Base-by-base conservation (phyloP, 106 monocot species). In the Phalaenopsis aphrodite region DNA sequence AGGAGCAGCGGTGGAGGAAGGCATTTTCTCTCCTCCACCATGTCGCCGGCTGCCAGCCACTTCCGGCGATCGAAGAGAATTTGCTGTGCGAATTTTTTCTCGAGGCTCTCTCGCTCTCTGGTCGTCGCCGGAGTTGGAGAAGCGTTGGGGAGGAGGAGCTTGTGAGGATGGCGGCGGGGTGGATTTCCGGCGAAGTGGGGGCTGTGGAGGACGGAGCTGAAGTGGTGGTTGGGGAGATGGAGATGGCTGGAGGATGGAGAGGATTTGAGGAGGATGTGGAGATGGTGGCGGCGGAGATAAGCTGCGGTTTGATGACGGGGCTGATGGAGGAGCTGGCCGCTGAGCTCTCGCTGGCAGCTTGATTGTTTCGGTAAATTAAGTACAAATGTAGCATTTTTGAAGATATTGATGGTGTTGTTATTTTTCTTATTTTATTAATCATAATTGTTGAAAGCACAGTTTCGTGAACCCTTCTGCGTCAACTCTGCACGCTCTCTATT, bases 31-130 rank as follows among this genome's bases (percentile, higher is more conserved):
- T 91, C 3, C 78, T 91, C 67, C 16, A 23, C 45, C 64, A 78
- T n/a, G 45, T 88, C 11, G 61, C 77, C 39, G 15, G 64, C 12
- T 47, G 24, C 41, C 42, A 49, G 5, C 7, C 56, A 39, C 24
- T 39, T 78, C 58, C 3, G 46, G 12, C 48, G 15, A 78, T 9
- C 10, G 69, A 41, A 41, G 83, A 88, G 80, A 79, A 77, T 36
- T 71, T 94, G 41, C 68, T 94, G 19, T 4, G 85, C 4, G 91
- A 90, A 76, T 91, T 89, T 79, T 91, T 94, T 76, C 21, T 55
- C 5, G 83, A 94, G 39, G 84, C 83, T 47, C 57, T 87, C 38
- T 79, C 45, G 16, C 17, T 65, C 23, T 4, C 19, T 0, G 64
- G 24, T 8, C n/a, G 4, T 24, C 8, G 64, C 64, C 64, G 64